Percentiles rank a stretch among this genome's conserved stretches.
Evolutionary conservation across 2,329 filamentous ascomycete genomes (phyloP).

Genomic region (Aspergillus hortae): DNA sequence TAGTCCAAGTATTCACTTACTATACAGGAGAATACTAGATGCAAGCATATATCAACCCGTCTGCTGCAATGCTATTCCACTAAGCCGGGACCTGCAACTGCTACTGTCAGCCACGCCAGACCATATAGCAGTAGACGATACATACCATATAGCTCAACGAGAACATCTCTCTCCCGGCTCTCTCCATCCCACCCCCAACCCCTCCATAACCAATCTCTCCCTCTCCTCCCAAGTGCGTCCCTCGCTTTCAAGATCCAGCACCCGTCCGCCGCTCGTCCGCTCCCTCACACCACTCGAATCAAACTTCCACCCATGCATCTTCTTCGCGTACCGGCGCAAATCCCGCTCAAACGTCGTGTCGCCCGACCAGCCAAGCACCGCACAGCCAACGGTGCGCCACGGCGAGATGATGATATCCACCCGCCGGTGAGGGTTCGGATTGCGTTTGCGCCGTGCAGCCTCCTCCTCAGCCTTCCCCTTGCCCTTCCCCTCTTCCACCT

Average conservation of each 20-base stretch:
- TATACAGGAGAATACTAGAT: no score
- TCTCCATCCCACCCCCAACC: constrained; percentile 66
- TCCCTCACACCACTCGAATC: constrained; percentile 83
- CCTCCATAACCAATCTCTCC: constrained; percentile 76
- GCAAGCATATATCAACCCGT: no score
- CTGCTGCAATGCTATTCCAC: no score
- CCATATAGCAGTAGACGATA: no score
- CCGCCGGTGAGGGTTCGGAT: constrained; percentile 72
- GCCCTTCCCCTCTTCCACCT: constrained; percentile 3
- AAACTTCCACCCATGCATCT: constrained; percentile 72
- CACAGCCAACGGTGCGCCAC: constrained; percentile 85
- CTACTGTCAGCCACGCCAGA: no score
- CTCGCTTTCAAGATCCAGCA: constrained; percentile 63
- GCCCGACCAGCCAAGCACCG: constrained; percentile 82
- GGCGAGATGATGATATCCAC: constrained; percentile 91
- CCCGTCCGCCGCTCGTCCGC: constrained; percentile 60
- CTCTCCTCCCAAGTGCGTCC: constrained; percentile 62
- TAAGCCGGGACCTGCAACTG: no score
- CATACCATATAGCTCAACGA: constrained; percentile 35
- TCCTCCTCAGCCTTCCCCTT: constrained; percentile 23
- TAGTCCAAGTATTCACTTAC: no score
- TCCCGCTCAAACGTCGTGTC: constrained; percentile 89
- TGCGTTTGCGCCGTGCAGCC: constrained; percentile 33
- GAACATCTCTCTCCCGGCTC: constrained; percentile 67
- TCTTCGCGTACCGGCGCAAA: constrained; percentile 73